phyloP scores from a whole-genome alignment of 2,329 filamentous ascomycete genomes.

The Penicillium sp. region DNA sequence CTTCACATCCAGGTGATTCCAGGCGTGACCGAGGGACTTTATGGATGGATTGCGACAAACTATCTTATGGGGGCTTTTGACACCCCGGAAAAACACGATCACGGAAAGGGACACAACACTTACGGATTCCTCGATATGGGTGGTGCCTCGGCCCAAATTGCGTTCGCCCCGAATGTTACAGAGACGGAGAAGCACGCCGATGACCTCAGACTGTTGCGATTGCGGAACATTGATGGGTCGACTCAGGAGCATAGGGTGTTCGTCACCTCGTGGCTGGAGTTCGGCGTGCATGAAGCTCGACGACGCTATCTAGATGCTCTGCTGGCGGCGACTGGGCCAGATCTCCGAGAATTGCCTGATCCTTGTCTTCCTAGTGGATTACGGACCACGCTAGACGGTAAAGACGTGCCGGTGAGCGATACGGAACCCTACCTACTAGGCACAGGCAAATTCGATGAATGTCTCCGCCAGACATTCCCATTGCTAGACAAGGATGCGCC shows the following conservation, averaged over 20 bases:
- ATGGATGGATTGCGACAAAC: slow-evolving; percentile 96
- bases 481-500: slow-evolving; percentile 84
- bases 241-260: slow-evolving; percentile 84
- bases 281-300: slow-evolving; percentile 92
- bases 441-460: slow-evolving; percentile 84
- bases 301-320: slow-evolving; percentile 77
- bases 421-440: slow-evolving; percentile 64
- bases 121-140: slow-evolving; percentile 99
- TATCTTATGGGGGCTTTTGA: slow-evolving; percentile 93
- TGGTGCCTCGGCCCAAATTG: slow-evolving; percentile 94
- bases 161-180: slow-evolving; percentile 90
- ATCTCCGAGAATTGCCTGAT: slow-evolving; percentile 71
- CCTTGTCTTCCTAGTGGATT: slow-evolving; percentile 84
- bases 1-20: slow-evolving; percentile 91
- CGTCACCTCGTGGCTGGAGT: slow-evolving; percentile 94
- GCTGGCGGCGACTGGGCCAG: slow-evolving; percentile 62
- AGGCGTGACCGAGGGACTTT: slow-evolving; percentile 91
- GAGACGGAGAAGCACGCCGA: slow-evolving; percentile 87
- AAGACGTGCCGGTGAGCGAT: slow-evolving; percentile 46
- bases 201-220: slow-evolving; percentile 79
- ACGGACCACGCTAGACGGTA: slow-evolving; percentile 70
- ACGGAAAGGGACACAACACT: slow-evolving; percentile 86
- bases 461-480: slow-evolving; percentile 76
- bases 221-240: slow-evolving; percentile 78
- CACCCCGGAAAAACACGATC: slow-evolving; percentile 67